Evolutionary conservation across 2,329 filamentous ascomycete genomes (phyloP), one percentile per base, ranked within the genome.

Genomic region (Nigrospora sphaerica): DNA sequence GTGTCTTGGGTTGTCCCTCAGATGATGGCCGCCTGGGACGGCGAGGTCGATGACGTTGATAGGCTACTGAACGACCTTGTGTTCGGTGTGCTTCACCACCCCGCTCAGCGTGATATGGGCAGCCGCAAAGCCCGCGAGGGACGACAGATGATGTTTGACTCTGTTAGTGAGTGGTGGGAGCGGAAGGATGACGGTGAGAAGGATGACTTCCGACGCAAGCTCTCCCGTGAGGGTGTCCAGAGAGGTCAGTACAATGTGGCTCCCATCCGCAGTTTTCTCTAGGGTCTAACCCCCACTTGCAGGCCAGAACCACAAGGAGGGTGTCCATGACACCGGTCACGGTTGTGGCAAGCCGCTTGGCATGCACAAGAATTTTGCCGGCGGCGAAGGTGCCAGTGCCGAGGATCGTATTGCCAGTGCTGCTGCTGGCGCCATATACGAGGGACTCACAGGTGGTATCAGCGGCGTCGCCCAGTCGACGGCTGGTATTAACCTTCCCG

Each of bases 1-100:
- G 72, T 96, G 38, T 80, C 78, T 47, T 96, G 90, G 88, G 85
- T 85, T 18, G 88, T 95, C 13, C 92, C 92, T 10, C 89, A 95
- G 64, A 71, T 96, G 50, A 93, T 96, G 71, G 72, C 86, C 33
- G 87, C 85, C 57, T 95, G 91, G 81, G 91, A 96, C 58, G 77
- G 95, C 54, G 82, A 92, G 36, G 61, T 68, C 46, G 71, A 76
- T 47, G 86, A 95, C 56, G 69, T 88, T 36, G 74, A 87, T 51
- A 76, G 80, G 47, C 81, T 84, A 3, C 73, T 93, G 54, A 79
- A 84, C 60, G 81, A 85, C 51, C 91, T 96, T 64, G 81, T 95
- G 59, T 68, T 80, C 42, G 90, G 88, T 49, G 83, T 95, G 33
- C 80, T 96, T 64, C 88, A 95, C 59, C 91, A 96, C 65, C 92